Conservation (phyloP, 148 eudicot species). For the Camellia japonica region DNA sequence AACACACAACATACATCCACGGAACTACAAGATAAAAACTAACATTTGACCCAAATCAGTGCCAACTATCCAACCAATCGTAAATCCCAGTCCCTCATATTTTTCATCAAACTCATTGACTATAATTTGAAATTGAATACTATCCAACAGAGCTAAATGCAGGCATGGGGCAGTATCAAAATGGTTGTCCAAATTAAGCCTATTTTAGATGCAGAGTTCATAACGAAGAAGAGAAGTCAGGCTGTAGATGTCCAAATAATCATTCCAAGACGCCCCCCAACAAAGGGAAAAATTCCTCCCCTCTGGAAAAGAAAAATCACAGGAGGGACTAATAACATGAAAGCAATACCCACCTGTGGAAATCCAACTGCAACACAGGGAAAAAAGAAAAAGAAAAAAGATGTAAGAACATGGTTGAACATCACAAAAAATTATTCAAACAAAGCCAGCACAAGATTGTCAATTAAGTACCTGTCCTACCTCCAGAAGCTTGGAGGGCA, state of each 20-base stretch:
- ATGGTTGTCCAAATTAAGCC: background rate
- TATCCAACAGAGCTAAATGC: background rate
- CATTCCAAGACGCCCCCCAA: background rate
- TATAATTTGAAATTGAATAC: background rate
- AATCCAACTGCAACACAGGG: slow-evolving; percentile 57
- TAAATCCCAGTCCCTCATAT: background rate
- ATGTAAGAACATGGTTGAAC: background rate
- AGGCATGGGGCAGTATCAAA: background rate
- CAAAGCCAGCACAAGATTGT: background rate
- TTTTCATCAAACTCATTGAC: background rate
- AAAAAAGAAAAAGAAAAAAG: background rate
- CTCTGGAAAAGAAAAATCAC: slow-evolving; percentile 8
- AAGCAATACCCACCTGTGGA: slow-evolving; percentile 61
- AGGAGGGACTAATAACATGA: slow-evolving; percentile 3
- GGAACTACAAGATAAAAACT: background rate
- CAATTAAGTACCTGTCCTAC: slow-evolving; percentile 40
- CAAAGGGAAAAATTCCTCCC: background rate
- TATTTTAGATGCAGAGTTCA: background rate
- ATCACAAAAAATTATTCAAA: background rate
- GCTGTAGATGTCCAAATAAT: background rate
- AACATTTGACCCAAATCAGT: background rate
- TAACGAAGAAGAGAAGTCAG: slow-evolving; percentile 1
- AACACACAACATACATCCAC: background rate
- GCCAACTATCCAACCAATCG: background rate
- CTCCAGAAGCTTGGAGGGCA: slow-evolving; percentile 53